Evolutionary conservation across 176 grass and related monocot species (phyloP), one percentile per base, ranked within the genome.

Genomic region (Pontederia crassipes): DNA sequence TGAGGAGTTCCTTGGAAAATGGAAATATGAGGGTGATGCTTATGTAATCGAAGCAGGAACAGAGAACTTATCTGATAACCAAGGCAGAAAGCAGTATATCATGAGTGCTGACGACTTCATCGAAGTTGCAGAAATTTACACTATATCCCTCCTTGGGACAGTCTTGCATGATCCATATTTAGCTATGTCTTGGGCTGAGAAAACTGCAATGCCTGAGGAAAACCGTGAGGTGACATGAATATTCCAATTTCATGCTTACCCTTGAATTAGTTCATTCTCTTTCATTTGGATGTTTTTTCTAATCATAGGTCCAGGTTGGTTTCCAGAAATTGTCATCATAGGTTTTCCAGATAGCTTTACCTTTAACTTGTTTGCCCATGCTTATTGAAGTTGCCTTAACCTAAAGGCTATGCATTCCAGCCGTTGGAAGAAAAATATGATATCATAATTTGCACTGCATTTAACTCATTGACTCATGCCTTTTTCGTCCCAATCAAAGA

Each of bases 1-100:
- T 52, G 76, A 90, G 65, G 82, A 86, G 20, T 90, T 82, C 65
- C 87, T 90, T 66, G 61, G 75, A 56, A 82, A 74, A 58, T 90
- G 82, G 79, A 82, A 74, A 73, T 76, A 76, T 71, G 55, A 52
- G 0, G 58, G 82, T 67, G 69, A 71, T 12, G 47, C 67, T 73
- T 85, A 82, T 82, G 76, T 82, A 8, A 62, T 68, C 50, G 53
- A 58, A 49, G 65, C 17, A 79, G 68, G 18, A 49, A 27, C 69
- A 13, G 49, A 49, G 13, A 68, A 2, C 26, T 26, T 57, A 20
- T 70, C 72, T 29, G 47, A 65, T 54, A 40, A 70, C 49, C 46
- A 15, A 40, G 63, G 65, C 45, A 11, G 52, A 45, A 56, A 68
- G 17, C 48, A 57, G 53, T 60, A 67, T 40, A 16, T 67, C 29